Percentiles rank a stretch among this genome's conserved stretches.
These are phyloP conservation scores for Misopates orontium DNA, from an alignment of 257 asterid species.

Conservation along the genomic window DNA sequence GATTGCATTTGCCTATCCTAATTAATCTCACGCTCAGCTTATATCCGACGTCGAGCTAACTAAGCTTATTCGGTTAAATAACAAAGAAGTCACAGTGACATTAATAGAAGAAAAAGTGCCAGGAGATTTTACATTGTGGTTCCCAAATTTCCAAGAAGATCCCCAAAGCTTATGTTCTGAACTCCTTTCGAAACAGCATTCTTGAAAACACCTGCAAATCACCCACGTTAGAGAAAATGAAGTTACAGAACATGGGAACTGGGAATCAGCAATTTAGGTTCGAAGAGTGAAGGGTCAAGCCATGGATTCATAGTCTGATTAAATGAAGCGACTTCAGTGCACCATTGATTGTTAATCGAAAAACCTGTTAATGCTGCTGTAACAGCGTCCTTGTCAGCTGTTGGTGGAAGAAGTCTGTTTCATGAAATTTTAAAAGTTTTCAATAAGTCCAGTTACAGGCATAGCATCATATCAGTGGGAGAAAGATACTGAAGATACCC, in stretches of 20 bases:
- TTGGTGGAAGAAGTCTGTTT: constrained; percentile 91
- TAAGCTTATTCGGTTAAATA: background rate
- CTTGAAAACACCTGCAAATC: constrained; percentile 71
- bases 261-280: constrained; percentile 13
- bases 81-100: constrained; percentile 17
- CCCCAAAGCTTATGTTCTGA: constrained; percentile 84
- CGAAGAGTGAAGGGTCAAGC: constrained; percentile 21
- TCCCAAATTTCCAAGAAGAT: constrained; percentile 87
- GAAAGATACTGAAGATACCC: constrained; percentile 60
- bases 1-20: background rate
- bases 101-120: constrained; percentile 25
- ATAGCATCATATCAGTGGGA: constrained; percentile 20
- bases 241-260: constrained; percentile 20
- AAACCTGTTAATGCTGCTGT: constrained; percentile 87
- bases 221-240: constrained; percentile 31
- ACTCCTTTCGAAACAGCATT: constrained; percentile 84
- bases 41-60: background rate
- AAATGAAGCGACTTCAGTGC: constrained; percentile 23
- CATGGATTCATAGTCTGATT: constrained; percentile 10
- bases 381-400: constrained; percentile 85
- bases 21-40: background rate
- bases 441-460: constrained; percentile 23
- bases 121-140: constrained; percentile 66
- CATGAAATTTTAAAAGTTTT: constrained; percentile 32
- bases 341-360: constrained; percentile 24